Base-by-base conservation (phyloP, 2,329 filamentous ascomycete genomes). In the Ramularia collo-cygni region DNA sequence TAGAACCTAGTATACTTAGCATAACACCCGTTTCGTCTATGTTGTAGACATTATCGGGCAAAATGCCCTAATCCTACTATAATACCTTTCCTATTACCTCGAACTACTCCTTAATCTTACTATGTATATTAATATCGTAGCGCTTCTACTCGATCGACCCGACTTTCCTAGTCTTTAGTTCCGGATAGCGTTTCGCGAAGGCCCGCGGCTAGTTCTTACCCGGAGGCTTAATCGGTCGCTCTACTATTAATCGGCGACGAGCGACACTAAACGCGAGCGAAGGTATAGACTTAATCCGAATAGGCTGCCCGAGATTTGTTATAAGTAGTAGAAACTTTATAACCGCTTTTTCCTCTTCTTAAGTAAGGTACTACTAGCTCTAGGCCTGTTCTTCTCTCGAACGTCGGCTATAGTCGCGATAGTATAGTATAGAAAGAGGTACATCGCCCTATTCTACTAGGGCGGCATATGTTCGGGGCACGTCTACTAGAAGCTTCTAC, bases 11-110 rank as follows among this genome's bases (percentile, higher is more conserved):
- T 38, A 53, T 44, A 28, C 17, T 48, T 15, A 64, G 48, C 46
- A 63, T 51, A 10, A 63, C 49, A 34, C 59, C 54, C 13, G 59
- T 64, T 50, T 62, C 53, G 39, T 64, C 57, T 43, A 64, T 61
- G 38, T 63, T 63, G 42, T 64, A 64, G 8, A 61, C 45, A 44
- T 60, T 63, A 42, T 55, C 53, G 21, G 28, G 39, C 26, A 58
- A 28, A 21, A 60, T 47, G 8, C 28, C 37, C 8, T 42, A 49
- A 46, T 61, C 44, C 6, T 47, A 4, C 26, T 28, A 24, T 9
- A 62, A 36, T 18, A 54, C 51, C 35, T 47, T 40, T 27, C 50
- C 40, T 36, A 63, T 62, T 14, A 62, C 45, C 16, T 53, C 40
- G 51, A 64, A 60, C 54, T 46, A 61, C 10, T 56, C 41, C 37